Conservation (phyloP, 805 yeast genomes). For the Monosporozyma yasuniensis region DNA sequence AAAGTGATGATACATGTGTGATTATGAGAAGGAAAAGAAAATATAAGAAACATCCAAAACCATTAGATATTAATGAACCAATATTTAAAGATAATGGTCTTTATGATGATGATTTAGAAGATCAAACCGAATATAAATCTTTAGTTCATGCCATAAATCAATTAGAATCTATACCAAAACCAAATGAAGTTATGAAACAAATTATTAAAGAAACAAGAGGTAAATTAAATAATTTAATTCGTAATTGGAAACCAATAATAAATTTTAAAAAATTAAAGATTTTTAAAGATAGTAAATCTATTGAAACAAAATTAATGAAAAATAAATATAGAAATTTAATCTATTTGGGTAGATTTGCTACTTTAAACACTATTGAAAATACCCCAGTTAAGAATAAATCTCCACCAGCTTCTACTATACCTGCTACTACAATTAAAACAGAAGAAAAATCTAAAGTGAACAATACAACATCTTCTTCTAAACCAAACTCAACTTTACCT, state of each 20-base stretch:
- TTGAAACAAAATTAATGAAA: constrained; percentile 25
- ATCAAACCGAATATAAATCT: constrained; percentile 11
- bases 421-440: neutral
- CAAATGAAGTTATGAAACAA: constrained; percentile 5
- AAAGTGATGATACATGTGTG: neutral
- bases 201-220: constrained; percentile 14
- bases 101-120: constrained; percentile 17
- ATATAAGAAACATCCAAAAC: neutral
- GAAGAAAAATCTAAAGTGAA: neutral
- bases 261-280: constrained; percentile 8
- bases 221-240: constrained; percentile 10
- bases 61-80: neutral
- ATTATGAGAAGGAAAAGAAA: neutral
- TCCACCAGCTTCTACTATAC: neutral
- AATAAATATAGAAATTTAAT: constrained; percentile 20
- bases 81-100: constrained; percentile 1
- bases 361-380: neutral
- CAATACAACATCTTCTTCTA: neutral
- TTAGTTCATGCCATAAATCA: constrained; percentile 13
- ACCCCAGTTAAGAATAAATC: neutral
- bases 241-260: constrained; percentile 18
- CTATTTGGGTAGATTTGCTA: constrained; percentile 18
- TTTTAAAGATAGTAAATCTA: constrained; percentile 11
- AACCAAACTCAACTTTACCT: neutral
- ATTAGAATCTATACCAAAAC: constrained; percentile 9